Base-by-base conservation (phyloP, 2,329 filamentous ascomycete genomes). In the Colletotrichum plurivorum region DNA sequence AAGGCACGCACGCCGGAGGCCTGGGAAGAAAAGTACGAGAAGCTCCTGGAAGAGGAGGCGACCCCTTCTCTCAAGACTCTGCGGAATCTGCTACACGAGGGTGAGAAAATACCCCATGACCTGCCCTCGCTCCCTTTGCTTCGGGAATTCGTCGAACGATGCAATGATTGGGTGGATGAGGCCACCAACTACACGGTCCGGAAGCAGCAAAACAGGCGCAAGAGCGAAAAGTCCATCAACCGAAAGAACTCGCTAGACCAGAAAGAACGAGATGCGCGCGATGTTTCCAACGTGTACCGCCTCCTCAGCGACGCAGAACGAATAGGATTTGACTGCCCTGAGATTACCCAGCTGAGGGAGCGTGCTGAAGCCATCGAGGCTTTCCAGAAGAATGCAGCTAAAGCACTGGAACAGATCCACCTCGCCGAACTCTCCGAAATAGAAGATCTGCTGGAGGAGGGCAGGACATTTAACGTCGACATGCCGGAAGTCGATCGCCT, bases 141-240 rank as follows among this genome's bases (percentile, higher is more conserved):
- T 74, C 93, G 91, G 81, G 89, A 92, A 73, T 99, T 97, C 83
- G 96, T 99, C 79, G 94, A 97, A 75, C 92, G 94, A 76, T 98
- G 96, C 84, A 97, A 97, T 80, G 94, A 97, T 78, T 98, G 97
- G 93, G 94, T 98, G 71, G 96, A 98, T 76, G 95, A 98, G 82
- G 96, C 96, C 73, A 96, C 94, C 76, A 95, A 93, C 78, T 99
- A 97, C 84, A 97, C 95, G 76, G 95, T 96, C 68, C 93, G 96
- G 74, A 99, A 99, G 84, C 95, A 98, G 83, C 95, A 98, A 81
- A 97, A 97, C 77, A 93, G 96, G 71, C 94, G 95, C 71, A 98
- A 98, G 82, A 97, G 93, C 79, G 95, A 98, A 76, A 96, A 94
- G 77, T 89, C 89, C 52, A 96, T 93, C 72, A 92, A 89, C 75